These are phyloP conservation scores for Nigrograna mackinnonii DNA, from an alignment of 2,329 filamentous ascomycete species.

Conservation along the genomic window DNA sequence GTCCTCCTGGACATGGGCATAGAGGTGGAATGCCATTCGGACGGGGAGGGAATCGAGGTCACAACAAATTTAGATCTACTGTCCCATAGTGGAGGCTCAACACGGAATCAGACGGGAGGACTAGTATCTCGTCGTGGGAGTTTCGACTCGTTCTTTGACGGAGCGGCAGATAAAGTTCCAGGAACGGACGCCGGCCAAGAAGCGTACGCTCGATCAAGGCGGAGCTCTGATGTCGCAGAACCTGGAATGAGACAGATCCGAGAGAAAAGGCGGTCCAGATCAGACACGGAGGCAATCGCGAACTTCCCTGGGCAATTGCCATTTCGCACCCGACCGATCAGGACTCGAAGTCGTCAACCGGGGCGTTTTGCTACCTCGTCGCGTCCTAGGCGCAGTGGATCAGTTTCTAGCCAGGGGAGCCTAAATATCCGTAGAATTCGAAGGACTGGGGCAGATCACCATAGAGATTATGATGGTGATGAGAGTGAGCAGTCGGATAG, in stretches of 20 bases:
- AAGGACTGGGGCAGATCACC: not conserved
- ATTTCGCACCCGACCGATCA: not conserved
- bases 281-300: conserved; percentile 23
- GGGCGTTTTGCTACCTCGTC: no score
- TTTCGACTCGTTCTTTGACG: conserved; percentile 64
- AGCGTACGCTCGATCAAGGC: conserved; percentile 19
- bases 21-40: conserved; percentile 63
- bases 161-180: conserved; percentile 56
- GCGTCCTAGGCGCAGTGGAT: conserved; percentile 28
- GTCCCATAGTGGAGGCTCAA: conserved; percentile 15
- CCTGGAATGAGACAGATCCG: conserved; percentile 8
- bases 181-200: conserved; percentile 31
- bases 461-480: conserved; percentile 11
- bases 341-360: no score
- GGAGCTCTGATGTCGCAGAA: conserved; percentile 15
- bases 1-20: conserved; percentile 73
- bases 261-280: conserved; percentile 23
- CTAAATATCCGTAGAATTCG: conserved; percentile 30
- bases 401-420: conserved; percentile 41
- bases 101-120: conserved; percentile 22
- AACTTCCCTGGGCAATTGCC: not conserved
- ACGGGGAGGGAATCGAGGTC: conserved; percentile 43
- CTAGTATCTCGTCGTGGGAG: conserved; percentile 52
- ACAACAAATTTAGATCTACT: conserved; percentile 34
- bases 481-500: conserved; percentile 32